A percentile compares a stretch with the other conserved stretches of the same genome.
Evolutionary conservation across 2,329 filamentous ascomycete species (phyloP).

Genomic region (Paecilomyces dactylethromorphus): DNA sequence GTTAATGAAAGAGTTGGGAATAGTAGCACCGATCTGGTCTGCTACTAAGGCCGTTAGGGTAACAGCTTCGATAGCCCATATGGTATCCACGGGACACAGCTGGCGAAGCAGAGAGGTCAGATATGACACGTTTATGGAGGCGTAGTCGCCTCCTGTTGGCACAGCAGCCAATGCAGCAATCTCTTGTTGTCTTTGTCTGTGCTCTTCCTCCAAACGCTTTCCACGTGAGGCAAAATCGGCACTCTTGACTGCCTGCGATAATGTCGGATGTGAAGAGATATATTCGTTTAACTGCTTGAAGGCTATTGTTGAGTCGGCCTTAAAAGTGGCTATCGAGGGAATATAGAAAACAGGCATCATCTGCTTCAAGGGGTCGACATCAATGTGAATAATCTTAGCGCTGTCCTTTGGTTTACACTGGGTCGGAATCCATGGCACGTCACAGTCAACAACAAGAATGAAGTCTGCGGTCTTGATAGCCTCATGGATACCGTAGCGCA

Average conservation of each 20-base stretch:
- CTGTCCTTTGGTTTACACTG: slow-evolving; percentile 53
- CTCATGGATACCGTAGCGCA: slow-evolving; percentile 68
- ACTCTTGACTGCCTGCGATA: slow-evolving; percentile 38
- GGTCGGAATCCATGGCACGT: slow-evolving; percentile 91
- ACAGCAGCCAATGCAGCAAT: slow-evolving; percentile 52
- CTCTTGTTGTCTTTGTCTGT: slow-evolving; percentile 52
- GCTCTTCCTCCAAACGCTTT: slow-evolving; percentile 49
- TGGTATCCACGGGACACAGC: slow-evolving; percentile 56
- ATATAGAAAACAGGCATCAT: slow-evolving; percentile 71
- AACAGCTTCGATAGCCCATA: slow-evolving; percentile 73
- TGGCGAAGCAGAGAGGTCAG: slow-evolving; percentile 51
- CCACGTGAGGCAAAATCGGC: slow-evolving; percentile 42
- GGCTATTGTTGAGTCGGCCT: slow-evolving; percentile 58
- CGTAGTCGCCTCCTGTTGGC: slow-evolving; percentile 51
- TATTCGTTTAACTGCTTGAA: slow-evolving; percentile 64
- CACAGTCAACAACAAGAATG: slow-evolving; percentile 79
- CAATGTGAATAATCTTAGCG: slow-evolving; percentile 59
- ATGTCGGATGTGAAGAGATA: slow-evolving; percentile 43
- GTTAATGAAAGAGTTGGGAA: slow-evolving; percentile 71
- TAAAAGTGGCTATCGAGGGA: slow-evolving; percentile 57
- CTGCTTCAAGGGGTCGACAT: slow-evolving; percentile 63
- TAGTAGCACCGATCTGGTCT: slow-evolving; percentile 62
- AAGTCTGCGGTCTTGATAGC: slow-evolving; percentile 71
- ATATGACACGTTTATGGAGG: slow-evolving; percentile 56
- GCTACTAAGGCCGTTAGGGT: slow-evolving; percentile 62